Percentiles rank a stretch among this genome's conserved stretches.
Evolutionary conservation across 192 early-diverging fungal genomes (phyloP).

Genomic region (Backusella luteola): DNA sequence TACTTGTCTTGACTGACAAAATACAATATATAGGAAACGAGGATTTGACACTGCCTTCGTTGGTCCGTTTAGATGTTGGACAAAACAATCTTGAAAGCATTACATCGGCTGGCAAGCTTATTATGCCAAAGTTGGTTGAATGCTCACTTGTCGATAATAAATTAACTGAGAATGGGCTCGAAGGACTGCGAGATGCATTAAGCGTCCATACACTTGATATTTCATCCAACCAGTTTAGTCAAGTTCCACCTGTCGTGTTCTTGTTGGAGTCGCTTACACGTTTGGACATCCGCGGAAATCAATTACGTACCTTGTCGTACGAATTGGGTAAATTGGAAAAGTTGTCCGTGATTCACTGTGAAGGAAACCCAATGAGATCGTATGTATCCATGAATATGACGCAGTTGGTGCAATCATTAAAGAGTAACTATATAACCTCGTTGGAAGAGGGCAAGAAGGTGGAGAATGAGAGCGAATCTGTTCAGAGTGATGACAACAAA

Average conservation of each 20-base stretch:
- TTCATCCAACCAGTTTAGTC: slow-evolving; percentile 39
- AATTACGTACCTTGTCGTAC: slow-evolving; percentile 38
- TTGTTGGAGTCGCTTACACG: slow-evolving; percentile 37
- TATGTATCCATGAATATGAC: slow-evolving; percentile 39
- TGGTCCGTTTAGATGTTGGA: slow-evolving; percentile 18
- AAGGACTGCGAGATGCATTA: slow-evolving; percentile 28
- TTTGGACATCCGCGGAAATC: slow-evolving; percentile 51
- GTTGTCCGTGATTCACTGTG: slow-evolving; percentile 45
- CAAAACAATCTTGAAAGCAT: slow-evolving; percentile 40
- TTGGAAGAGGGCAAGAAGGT: neutral
- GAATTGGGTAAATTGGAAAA: slow-evolving; percentile 45
- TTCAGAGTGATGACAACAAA: neutral
- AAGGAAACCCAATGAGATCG: slow-evolving; percentile 50
- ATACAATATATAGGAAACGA: neutral
- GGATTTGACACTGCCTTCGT: neutral
- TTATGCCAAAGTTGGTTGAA: slow-evolving; percentile 45
- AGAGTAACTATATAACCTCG: neutral
- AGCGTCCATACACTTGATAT: slow-evolving; percentile 44
- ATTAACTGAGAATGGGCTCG: slow-evolving; percentile 30
- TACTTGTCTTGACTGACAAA: neutral
- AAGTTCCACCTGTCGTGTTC: slow-evolving; percentile 41
- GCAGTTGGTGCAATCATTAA: slow-evolving; percentile 42
- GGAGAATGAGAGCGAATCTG: neutral
- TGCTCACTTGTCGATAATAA: slow-evolving; percentile 39
- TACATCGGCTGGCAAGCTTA: neutral